Conservation (phyloP, 2,329 filamentous ascomycete species). For the Biscogniauxia marginata region DNA sequence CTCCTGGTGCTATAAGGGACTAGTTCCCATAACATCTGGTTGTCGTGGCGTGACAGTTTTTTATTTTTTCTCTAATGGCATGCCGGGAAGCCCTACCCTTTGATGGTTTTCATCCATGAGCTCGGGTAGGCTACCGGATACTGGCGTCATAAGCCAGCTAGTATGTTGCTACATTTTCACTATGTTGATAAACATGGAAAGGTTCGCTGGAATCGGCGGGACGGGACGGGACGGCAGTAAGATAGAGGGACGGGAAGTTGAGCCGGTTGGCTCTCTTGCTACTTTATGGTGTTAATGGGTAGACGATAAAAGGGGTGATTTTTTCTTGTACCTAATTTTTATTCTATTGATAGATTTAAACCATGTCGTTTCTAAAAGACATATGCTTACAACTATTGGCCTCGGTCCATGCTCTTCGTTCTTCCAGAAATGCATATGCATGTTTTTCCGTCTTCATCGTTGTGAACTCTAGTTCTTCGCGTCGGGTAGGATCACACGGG, state of each 20-base stretch:
- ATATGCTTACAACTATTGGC: not conserved
- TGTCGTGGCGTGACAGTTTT: too few relatives aligned
- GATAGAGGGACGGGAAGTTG: not conserved
- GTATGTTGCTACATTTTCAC: not conserved
- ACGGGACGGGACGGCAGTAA: not conserved
- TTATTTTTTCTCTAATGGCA: too few relatives aligned
- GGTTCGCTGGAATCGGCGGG: not conserved
- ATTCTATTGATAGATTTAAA: not conserved
- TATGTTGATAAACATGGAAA: not conserved
- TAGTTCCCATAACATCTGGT: too few relatives aligned
- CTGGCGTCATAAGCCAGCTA: not conserved
- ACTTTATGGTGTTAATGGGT: not conserved
- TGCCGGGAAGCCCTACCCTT: not conserved
- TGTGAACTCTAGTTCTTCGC: not conserved
- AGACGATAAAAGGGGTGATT: not conserved
- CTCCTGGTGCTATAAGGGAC: constrained; percentile 21
- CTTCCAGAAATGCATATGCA: not conserved
- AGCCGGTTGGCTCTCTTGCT: not conserved
- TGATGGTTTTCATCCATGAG: constrained; percentile 1
- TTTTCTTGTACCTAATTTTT: not conserved
- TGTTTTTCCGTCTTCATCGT: too few relatives aligned
- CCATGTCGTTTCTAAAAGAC: not conserved
- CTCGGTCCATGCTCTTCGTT: not conserved
- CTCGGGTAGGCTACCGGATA: not conserved
- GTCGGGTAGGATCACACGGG: not conserved